Percentiles rank a stretch among this genome's conserved stretches.
These are phyloP conservation scores for Neohortaea acidophila DNA, from an alignment of 495 filamentous ascomycete genomes.

Conservation along the genomic window DNA sequence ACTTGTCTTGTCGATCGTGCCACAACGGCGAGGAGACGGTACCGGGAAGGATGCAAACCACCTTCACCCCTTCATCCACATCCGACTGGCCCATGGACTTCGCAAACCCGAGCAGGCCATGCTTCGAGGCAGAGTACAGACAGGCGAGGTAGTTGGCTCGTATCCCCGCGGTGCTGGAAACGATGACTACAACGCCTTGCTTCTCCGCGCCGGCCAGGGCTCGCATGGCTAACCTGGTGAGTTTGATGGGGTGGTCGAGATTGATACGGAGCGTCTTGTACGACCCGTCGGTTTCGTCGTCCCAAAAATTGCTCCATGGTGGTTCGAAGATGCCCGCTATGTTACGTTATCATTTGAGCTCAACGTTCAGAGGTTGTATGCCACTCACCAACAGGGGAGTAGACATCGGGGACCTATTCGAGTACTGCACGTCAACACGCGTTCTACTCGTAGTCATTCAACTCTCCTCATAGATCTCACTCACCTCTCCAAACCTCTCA, in stretches of 20 bases:
- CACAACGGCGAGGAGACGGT: constrained; percentile 1
- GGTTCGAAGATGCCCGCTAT: constrained; percentile 28
- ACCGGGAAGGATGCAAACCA: constrained; percentile 20
- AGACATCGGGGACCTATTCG: background rate
- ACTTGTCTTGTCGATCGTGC: constrained; percentile 3
- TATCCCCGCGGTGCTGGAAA: constrained; percentile 21
- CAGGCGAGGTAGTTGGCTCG: constrained; percentile 14
- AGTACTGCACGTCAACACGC: too few species aligned
- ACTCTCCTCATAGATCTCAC: too few species aligned
- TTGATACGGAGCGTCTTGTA: constrained; percentile 6
- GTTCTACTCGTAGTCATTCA: too few species aligned
- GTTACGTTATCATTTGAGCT: too few species aligned
- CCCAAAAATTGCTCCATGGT: constrained; percentile 4
- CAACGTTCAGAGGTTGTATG: too few species aligned
- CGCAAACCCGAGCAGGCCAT: constrained; percentile 26
- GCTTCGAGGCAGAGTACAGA: constrained; percentile 26
- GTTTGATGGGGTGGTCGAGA: constrained; percentile 23
- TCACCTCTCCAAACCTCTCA: constrained; percentile 24
- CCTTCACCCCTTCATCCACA: constrained; percentile 17
- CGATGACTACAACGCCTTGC: constrained; percentile 21
- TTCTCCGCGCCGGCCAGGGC: constrained; percentile 21
- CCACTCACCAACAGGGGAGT: background rate
- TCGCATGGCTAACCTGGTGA: constrained; percentile 26
- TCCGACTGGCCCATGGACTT: constrained; percentile 23
- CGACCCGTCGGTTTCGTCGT: constrained; percentile 1